A percentile compares a stretch with the other conserved stretches of the same genome.
Evolutionary conservation across 768 basidiomycete species (phyloP).

Genomic region (Trametes cubensis): DNA sequence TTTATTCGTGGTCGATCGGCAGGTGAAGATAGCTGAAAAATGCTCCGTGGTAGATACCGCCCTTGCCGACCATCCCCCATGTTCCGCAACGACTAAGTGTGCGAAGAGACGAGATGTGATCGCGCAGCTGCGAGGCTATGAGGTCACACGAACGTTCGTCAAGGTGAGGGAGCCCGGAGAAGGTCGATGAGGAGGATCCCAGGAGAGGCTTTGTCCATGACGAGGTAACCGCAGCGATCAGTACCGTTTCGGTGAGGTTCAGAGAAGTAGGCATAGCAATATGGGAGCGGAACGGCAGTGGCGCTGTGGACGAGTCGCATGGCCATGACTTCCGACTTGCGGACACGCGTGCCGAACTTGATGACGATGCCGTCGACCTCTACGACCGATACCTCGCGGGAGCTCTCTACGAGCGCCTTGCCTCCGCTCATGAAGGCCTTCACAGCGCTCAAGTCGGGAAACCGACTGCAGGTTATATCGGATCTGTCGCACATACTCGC

Average conservation of each 20-base stretch:
- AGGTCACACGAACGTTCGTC: not conserved
- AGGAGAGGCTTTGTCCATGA: not conserved
- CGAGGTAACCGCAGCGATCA: not conserved
- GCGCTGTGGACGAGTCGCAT: not conserved
- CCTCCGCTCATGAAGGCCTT: not conserved
- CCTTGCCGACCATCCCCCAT: not conserved
- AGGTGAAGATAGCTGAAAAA: not conserved
- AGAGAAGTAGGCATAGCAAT: not conserved
- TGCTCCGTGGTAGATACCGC: not conserved
- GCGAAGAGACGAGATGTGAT: not conserved
- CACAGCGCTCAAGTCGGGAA: not conserved
- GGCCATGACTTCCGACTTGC: not conserved
- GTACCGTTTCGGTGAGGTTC: not conserved
- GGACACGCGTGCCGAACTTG: conserved; percentile 1
- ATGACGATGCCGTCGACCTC: not conserved
- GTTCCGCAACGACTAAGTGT: not conserved
- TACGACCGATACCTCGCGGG: not conserved
- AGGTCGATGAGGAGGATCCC: not conserved
- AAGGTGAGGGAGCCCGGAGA: not conserved
- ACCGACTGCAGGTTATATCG: not conserved
- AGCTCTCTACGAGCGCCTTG: not conserved
- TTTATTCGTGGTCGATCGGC: not conserved
- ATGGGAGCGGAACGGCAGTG: not conserved
- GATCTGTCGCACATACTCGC: not conserved
- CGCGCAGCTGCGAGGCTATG: not conserved